Evolutionary conservation across 345 rosid species (phyloP).

Genomic region (Diplotaxis tenuifolia): DNA sequence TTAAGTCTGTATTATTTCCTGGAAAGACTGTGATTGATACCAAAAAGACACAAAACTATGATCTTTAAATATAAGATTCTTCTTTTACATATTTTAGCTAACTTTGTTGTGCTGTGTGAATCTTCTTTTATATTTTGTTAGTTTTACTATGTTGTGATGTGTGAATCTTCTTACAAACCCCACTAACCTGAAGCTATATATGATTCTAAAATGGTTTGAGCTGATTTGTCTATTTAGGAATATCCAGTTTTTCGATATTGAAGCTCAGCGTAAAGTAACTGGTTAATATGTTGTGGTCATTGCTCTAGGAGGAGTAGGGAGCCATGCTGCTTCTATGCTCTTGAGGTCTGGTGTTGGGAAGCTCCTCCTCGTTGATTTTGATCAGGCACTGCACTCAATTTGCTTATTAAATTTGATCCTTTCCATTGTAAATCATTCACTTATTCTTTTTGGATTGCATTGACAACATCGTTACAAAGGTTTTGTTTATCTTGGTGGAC

Average conservation of each 20-base stretch:
- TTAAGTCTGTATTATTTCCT: background rate
- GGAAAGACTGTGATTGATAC: background rate
- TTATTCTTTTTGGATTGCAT: conserved; percentile 70
- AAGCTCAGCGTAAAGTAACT: conserved; percentile 70
- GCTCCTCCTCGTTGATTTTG: conserved; percentile 89
- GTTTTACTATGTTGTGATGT: too few species aligned
- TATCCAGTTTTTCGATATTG: conserved; percentile 87
- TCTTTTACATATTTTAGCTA: background rate
- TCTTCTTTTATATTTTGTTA: too few species aligned
- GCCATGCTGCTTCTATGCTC: conserved; percentile 97
- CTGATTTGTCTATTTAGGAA: conserved; percentile 45
- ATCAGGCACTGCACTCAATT: conserved; percentile 53
- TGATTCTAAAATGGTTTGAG: conserved; percentile 1
- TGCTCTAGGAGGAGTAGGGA: conserved; percentile 98
- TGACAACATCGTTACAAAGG: conserved; percentile 97
- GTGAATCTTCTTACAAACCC: conserved; percentile 10
- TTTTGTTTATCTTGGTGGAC: conserved; percentile 13
- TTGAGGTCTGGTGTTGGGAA: conserved; percentile 92
- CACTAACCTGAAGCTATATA: too few species aligned
- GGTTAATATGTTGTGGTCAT: conserved; percentile 84
- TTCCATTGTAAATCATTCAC: conserved; percentile 8
- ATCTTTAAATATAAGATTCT: background rate
- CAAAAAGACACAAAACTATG: background rate
- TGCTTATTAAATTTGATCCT: background rate
- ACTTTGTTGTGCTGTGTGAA: too few species aligned